Evolutionary conservation across 371 early-diverging fungal genomes (phyloP).

Genomic region (Syncephalis fuscata): DNA sequence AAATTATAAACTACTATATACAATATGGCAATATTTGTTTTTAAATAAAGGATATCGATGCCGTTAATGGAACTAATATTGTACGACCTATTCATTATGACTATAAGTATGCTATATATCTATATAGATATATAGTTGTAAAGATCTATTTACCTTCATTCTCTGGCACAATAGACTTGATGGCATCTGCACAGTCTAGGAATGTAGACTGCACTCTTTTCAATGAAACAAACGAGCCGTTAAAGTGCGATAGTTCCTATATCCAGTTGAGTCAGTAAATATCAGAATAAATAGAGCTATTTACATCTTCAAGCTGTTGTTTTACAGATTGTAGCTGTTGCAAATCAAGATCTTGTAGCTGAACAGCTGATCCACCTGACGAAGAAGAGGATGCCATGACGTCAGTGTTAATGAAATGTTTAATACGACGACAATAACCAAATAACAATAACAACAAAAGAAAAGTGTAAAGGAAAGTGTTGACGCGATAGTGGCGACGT

Average conservation of each 20-base stretch:
- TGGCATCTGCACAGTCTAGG: slow-evolving; percentile 55
- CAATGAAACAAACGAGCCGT: slow-evolving; percentile 65
- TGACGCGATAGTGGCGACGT: no score
- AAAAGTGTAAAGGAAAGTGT: no score
- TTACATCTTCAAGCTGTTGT: slow-evolving; percentile 69
- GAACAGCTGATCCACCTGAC: slow-evolving; percentile 20
- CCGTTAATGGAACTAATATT: slow-evolving; percentile 6
- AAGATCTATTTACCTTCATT: neutral
- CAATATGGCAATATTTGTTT: no score
- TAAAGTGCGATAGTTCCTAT: slow-evolving; percentile 73
- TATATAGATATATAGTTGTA: neutral
- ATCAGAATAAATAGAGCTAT: no score
- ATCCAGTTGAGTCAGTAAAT: neutral
- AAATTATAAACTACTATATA: no score
- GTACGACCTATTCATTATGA: slow-evolving; percentile 3
- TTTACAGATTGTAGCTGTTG: slow-evolving; percentile 69
- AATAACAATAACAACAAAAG: slow-evolving; percentile 12
- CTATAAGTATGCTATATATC: neutral
- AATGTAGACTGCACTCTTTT: slow-evolving; percentile 77
- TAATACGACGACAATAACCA: neutral
- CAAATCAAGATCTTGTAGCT: slow-evolving; percentile 67
- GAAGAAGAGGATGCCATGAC: no score
- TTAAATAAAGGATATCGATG: slow-evolving; percentile 9
- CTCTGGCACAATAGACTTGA: slow-evolving; percentile 2
- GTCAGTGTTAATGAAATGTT: no score